phyloP scores from a whole-genome alignment of 192 early-diverging fungal genomes.

The Obelidium mucronatum region DNA sequence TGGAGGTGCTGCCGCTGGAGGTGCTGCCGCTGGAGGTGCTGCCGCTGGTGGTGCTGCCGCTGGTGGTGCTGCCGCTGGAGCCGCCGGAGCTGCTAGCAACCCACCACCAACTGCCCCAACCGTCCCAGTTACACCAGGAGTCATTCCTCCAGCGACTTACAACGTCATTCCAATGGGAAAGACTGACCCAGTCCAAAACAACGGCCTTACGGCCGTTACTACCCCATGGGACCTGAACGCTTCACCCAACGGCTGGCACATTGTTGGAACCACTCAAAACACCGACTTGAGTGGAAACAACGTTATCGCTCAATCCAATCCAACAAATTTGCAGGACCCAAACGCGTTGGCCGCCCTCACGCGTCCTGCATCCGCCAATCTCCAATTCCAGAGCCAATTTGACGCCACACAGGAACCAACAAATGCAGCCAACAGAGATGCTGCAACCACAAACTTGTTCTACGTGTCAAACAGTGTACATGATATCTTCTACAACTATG shows the following conservation, averaged over 20 bases:
- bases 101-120: neutral
- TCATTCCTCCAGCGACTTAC: constrained; percentile 14
- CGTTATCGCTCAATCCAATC: constrained; percentile 16
- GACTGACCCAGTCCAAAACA: neutral
- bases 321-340: neutral
- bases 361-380: neutral
- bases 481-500: too few relatives aligned
- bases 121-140: neutral
- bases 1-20: too few relatives aligned
- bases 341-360: neutral
- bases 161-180: too few relatives aligned
- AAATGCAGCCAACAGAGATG: constrained; percentile 12
- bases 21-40: too few relatives aligned
- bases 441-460: too few relatives aligned
- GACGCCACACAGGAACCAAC: constrained; percentile 23
- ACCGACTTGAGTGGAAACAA: too few relatives aligned
- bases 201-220: neutral
- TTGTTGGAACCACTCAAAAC: neutral
- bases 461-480: constrained; percentile 51
- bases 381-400: neutral
- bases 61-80: too few relatives aligned
- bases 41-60: too few relatives aligned
- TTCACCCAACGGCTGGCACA: constrained; percentile 31
- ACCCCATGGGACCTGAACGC: constrained; percentile 26
- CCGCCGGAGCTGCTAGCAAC: too few relatives aligned